phyloP scores from a whole-genome alignment of 2,329 filamentous ascomycete species.

The Venturia aucupariae region DNA sequence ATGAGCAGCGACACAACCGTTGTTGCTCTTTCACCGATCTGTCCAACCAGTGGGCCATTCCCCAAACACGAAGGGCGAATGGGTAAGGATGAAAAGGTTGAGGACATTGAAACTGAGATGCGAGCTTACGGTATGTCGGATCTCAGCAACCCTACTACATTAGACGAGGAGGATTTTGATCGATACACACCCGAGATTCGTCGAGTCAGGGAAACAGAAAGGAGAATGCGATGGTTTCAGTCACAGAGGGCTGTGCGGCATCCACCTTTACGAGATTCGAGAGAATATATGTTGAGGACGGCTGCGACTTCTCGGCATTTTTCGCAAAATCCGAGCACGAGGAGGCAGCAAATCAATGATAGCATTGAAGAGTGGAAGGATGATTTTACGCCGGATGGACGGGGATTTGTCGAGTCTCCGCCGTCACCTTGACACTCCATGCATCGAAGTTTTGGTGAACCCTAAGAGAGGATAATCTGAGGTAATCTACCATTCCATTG shows the following conservation, averaged over 20 bases:
- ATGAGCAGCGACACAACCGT: not conserved
- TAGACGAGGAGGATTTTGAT: not conserved
- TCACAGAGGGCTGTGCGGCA: not conserved
- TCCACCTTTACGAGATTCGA: not conserved
- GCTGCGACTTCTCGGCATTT: not conserved
- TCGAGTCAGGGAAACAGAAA: not conserved
- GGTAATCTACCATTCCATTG: too few relatives aligned
- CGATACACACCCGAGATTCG: not conserved
- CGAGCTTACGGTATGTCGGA: conserved; percentile 7
- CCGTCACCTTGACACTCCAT: too few relatives aligned
- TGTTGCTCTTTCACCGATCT: not conserved
- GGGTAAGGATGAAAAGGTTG: conserved; percentile 53
- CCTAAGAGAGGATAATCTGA: too few relatives aligned
- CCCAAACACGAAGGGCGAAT: not conserved
- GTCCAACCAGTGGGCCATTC: not conserved
- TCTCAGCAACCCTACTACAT: not conserved
- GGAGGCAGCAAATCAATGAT: not conserved
- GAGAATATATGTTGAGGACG: not conserved
- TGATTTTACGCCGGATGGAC: not conserved
- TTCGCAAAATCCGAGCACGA: not conserved
- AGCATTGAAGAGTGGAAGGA: not conserved
- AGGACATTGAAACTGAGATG: conserved; percentile 55
- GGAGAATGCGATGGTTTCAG: not conserved
- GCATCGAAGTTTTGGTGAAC: too few relatives aligned
- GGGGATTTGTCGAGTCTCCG: too few relatives aligned